A percentile compares a stretch with the other conserved stretches of the same genome.
phyloP scores from a whole-genome alignment of 1,284 basidiomycete species.

The Leccinum pachyderme region DNA sequence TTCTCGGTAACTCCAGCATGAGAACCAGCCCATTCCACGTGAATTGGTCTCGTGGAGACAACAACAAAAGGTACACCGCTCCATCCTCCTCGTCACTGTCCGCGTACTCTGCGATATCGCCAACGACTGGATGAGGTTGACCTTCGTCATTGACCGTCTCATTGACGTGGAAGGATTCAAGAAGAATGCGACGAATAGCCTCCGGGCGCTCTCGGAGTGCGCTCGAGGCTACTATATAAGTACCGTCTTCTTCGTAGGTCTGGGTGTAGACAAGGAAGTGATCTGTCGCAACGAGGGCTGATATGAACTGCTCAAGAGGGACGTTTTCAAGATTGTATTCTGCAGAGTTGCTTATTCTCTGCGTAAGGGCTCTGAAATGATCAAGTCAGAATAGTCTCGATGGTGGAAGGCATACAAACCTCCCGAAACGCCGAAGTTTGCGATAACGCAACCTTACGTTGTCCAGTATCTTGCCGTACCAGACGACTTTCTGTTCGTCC shows the following conservation, averaged over 20 bases:
- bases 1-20: slow-evolving; percentile 62
- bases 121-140: slow-evolving; percentile 41
- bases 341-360: slow-evolving; percentile 92
- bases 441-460: slow-evolving; percentile 91
- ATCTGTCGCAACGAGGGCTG: slow-evolving; percentile 79
- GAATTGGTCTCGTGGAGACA: slow-evolving; percentile 87
- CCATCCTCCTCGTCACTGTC: slow-evolving; percentile 56
- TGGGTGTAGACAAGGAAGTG: slow-evolving; percentile 96
- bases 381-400: slow-evolving; percentile 10
- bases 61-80: slow-evolving; percentile 75
- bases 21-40: slow-evolving; percentile 94
- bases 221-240: slow-evolving; percentile 90
- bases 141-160: slow-evolving; percentile 59
- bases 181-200: slow-evolving; percentile 78
- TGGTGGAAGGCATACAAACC: slow-evolving; percentile 46
- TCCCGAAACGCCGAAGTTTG: slow-evolving; percentile 90
- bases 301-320: slow-evolving; percentile 81
- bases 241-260: slow-evolving; percentile 85
- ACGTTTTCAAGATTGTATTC: slow-evolving; percentile 87
- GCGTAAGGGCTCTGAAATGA: slow-evolving; percentile 63
- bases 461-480: slow-evolving; percentile 94
- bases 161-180: slow-evolving; percentile 79
- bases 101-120: slow-evolving; percentile 46
- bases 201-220: slow-evolving; percentile 84
- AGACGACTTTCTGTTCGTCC: slow-evolving; percentile 78